Conservation (phyloP, 495 filamentous ascomycete genomes). For the Trypethelium eluteriae region DNA sequence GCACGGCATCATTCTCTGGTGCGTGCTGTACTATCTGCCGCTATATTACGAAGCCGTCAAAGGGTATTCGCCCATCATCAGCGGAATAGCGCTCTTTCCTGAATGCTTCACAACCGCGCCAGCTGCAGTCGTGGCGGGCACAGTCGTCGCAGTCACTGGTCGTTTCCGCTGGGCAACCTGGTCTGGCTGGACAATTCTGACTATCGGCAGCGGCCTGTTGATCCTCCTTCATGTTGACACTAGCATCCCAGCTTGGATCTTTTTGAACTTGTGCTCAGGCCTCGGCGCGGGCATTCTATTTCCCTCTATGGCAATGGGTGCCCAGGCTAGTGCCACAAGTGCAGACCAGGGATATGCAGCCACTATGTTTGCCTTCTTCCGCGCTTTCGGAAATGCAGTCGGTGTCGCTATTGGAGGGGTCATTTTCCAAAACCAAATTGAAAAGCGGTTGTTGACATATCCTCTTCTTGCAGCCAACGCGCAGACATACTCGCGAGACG, state of each 20-base stretch:
- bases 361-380: conserved; percentile 53
- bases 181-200: conserved; percentile 46
- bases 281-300: conserved; percentile 46
- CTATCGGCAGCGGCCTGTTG: conserved; percentile 42
- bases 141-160: conserved; percentile 41
- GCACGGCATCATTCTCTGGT: conserved; percentile 50
- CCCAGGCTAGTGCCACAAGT: conserved; percentile 43
- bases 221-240: conserved; percentile 42
- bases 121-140: conserved; percentile 41
- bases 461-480: conserved; percentile 29
- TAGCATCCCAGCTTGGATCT: conserved; percentile 40
- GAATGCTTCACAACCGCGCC: conserved; percentile 49
- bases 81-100: conserved; percentile 56
- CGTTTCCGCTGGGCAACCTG: conserved; percentile 47
- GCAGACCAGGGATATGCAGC: conserved; percentile 43
- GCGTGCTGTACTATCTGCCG: conserved; percentile 53
- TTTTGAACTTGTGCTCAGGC: conserved; percentile 43
- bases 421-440: conserved; percentile 52
- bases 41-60: conserved; percentile 59
- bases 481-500: conserved; percentile 39
- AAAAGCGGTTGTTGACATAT: conserved; percentile 35
- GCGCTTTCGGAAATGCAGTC: conserved; percentile 55
- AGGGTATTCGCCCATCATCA: conserved; percentile 44
- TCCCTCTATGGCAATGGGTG: conserved; percentile 43
- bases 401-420: conserved; percentile 55